A percentile compares a stretch with the other conserved stretches of the same genome.
Conservation (phyloP, 1,139 yeast genomes). For the Diutina scorzettiae region DNA sequence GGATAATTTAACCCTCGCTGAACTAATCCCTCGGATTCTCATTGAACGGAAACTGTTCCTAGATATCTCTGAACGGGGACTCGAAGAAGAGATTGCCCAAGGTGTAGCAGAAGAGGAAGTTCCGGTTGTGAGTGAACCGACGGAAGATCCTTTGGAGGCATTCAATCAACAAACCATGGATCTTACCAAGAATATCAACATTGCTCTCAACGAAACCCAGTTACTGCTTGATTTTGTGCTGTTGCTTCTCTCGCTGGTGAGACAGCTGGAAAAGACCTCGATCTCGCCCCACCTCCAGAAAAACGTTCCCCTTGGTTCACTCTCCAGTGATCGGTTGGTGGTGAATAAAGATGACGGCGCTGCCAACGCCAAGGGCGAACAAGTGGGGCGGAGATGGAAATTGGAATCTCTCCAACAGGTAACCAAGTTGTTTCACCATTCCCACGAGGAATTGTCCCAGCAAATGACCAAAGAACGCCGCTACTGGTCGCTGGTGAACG, state of each 20-base stretch:
- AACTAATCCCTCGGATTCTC: constrained; percentile 30
- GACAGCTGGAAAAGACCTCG: constrained; percentile 74
- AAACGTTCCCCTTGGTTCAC: constrained; percentile 67
- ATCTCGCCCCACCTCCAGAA: constrained; percentile 82
- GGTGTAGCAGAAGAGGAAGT: constrained; percentile 6
- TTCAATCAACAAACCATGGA: constrained; percentile 47
- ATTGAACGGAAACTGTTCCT: constrained; percentile 28
- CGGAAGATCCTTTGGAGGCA: constrained; percentile 24
- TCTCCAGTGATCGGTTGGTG: constrained; percentile 51
- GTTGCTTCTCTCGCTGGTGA: constrained; percentile 62
- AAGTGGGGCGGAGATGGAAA: constrained; percentile 80
- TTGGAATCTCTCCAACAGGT: constrained; percentile 53
- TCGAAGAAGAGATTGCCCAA: constrained; percentile 30
- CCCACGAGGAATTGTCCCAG: constrained; percentile 38
- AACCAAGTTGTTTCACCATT: constrained; percentile 35
- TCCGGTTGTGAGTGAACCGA: no score
- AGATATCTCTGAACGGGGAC: constrained; percentile 44
- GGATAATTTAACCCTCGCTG: constrained; percentile 26
- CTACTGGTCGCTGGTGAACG: constrained; percentile 60
- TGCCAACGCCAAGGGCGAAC: constrained; percentile 26
- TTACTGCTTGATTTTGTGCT: constrained; percentile 81
- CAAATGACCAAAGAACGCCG: constrained; percentile 52
- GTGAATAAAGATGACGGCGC: constrained; percentile 11
- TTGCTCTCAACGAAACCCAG: constrained; percentile 83
- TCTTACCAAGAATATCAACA: constrained; percentile 41